Conservation (phyloP, 441 rosid genomes). For the Eruca vesicaria region DNA sequence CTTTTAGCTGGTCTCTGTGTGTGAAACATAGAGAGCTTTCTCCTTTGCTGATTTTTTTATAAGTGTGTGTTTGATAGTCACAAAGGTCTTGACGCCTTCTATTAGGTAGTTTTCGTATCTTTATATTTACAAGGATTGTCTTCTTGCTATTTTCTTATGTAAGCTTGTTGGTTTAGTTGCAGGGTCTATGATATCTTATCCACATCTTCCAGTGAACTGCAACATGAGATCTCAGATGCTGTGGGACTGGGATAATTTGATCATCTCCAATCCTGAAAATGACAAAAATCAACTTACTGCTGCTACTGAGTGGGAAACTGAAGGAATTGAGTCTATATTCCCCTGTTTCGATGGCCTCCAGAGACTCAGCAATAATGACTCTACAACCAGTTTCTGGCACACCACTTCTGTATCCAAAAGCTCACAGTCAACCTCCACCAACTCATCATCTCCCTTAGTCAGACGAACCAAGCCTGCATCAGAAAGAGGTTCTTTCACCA, state of each 20-base stretch:
- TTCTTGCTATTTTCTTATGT: neutral
- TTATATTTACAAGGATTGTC: neutral
- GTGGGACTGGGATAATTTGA: constrained; percentile 42
- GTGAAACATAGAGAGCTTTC: constrained; percentile 21
- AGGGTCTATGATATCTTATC: constrained; percentile 24
- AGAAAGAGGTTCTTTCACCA: constrained; percentile 25
- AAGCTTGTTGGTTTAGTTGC: constrained; percentile 5
- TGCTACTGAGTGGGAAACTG: constrained; percentile 22
- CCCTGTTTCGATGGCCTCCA: constrained; percentile 51
- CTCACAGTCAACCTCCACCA: constrained; percentile 29
- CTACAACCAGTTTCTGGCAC: constrained; percentile 33
- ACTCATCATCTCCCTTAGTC: constrained; percentile 27
- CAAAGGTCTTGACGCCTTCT: neutral
- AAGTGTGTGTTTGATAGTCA: neutral
- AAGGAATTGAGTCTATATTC: constrained; percentile 39
- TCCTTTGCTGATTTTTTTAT: neutral
- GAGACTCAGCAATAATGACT: constrained; percentile 30
- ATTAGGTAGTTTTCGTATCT: too few species aligned
- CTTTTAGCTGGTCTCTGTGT: constrained; percentile 26
- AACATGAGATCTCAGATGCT: constrained; percentile 26
- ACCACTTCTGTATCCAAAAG: constrained; percentile 28
- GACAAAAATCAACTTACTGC: constrained; percentile 1
- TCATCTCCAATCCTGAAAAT: constrained; percentile 22
- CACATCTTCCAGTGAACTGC: constrained; percentile 37
- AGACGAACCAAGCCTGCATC: constrained; percentile 43